Base-by-base conservation (phyloP, 148 eudicot genomes). In the Silene latifolia region DNA sequence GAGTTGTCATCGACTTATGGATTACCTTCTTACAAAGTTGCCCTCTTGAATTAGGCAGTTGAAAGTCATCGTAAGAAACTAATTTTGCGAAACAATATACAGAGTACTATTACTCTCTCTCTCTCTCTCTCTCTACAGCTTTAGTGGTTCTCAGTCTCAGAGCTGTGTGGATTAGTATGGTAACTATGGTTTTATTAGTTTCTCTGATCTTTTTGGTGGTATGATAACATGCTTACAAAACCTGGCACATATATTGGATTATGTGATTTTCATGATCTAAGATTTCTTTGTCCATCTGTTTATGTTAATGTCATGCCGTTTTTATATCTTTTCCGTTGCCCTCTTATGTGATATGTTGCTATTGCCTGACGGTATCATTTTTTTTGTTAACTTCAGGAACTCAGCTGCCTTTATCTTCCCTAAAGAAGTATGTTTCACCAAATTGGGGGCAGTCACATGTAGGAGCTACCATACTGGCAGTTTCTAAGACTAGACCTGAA, bases 381-480 rank as follows among this genome's bases (percentile, higher is more conserved):
- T 72, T 77, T 44, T 54, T n/a, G n/a, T 79, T 65, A n/a, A 1
- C 46, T 69, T 32, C 85, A 93, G 98, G 98, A 57, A 67, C 84
- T 72, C 88, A 84, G 61, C 70, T 89, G 69, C 89, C 93, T 11
- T 32, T 94, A 63, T 83, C 87, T 65, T 86, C 89, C 23, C 82
- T 94, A 71, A 94, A 86, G 81, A 89, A 75, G 78, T 87, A 85
- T 82, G 75, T 78, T 9, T 87, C 98, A 42, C 85, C 91, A 70
- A 53, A 57, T 64, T 88, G 89, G 88, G 87, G 86, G 58, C 88
- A 83, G 66, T 84, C 96, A 35, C 73, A 82, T 72, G 87, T 83
- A 48, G 98, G 98, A 73, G 85, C 90, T 46, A 83, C 67, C 60
- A 85, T 93, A 61, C 89, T 88, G 90, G 98, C 98, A 29, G 79